phyloP scores from a whole-genome alignment of 1,284 basidiomycete genomes.

The Leccinum cinnamomeum region DNA sequence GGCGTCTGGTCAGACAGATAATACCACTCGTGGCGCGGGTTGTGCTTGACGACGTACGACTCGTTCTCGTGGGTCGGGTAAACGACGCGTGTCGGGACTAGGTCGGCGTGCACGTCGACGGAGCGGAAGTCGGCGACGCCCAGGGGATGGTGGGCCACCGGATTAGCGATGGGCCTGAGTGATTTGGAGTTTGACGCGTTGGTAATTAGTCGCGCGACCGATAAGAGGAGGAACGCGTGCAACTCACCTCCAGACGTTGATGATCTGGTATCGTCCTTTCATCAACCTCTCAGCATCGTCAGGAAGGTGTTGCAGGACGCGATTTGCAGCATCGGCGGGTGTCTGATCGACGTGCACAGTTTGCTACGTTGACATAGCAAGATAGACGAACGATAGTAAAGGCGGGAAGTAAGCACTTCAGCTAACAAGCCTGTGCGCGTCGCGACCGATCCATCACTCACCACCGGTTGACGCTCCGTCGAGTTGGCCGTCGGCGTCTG shows the following conservation, averaged over 20 bases:
- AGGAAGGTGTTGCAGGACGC: constrained; percentile 39
- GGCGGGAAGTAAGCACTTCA: neutral
- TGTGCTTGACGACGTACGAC: constrained; percentile 39
- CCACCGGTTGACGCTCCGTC: constrained; percentile 28
- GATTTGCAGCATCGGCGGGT: constrained; percentile 18
- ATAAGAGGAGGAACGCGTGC: neutral
- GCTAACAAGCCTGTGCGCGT: neutral
- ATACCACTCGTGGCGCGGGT: constrained; percentile 45
- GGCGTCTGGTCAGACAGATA: constrained; percentile 32
- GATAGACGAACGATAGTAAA: neutral
- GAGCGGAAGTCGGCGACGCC: constrained; percentile 47
- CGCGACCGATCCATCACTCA: constrained; percentile 17
- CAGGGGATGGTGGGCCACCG: constrained; percentile 45
- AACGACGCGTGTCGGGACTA: constrained; percentile 29
- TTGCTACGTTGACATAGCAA: constrained; percentile 40
- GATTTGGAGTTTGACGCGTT: too few species aligned
- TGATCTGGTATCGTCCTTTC: constrained; percentile 44
- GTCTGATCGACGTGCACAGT: constrained; percentile 7
- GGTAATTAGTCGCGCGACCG: neutral
- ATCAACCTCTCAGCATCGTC: constrained; percentile 40
- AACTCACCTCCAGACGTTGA: constrained; percentile 47
- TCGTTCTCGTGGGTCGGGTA: constrained; percentile 35
- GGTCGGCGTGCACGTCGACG: constrained; percentile 36
- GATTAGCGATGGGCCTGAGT: neutral
- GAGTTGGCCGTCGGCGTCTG: neutral